phyloP scores from a whole-genome alignment of 495 filamentous ascomycete genomes.

The Aspergillus funiculosus region DNA sequence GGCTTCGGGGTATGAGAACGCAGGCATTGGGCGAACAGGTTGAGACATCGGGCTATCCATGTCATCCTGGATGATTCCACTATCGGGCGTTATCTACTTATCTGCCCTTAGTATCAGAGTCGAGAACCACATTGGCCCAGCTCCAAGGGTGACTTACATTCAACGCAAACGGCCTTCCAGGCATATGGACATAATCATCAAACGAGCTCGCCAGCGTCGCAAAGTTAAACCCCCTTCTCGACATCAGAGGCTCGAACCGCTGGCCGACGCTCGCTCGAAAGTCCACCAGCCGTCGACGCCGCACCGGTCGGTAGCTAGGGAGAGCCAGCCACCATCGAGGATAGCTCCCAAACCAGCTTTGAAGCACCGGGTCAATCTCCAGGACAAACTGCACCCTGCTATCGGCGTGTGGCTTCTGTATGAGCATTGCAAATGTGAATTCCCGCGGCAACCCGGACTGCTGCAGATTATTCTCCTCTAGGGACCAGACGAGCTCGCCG shows the following conservation, averaged over 20 bases:
- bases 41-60: neutral
- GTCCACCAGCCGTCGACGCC: conserved; percentile 24
- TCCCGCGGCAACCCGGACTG: conserved; percentile 49
- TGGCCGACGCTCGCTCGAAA: conserved; percentile 36
- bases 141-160: conserved; percentile 19
- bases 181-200: conserved; percentile 42
- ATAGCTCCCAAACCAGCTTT: conserved; percentile 30
- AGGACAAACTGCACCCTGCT: conserved; percentile 27
- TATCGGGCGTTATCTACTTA: no score
- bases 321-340: conserved; percentile 29
- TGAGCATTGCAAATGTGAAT: conserved; percentile 50
- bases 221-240: conserved; percentile 37
- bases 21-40: neutral
- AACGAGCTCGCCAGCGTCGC: conserved; percentile 32
- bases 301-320: conserved; percentile 26
- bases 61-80: neutral
- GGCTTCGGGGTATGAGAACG: neutral
- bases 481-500: conserved; percentile 46
- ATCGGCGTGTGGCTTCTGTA: conserved; percentile 36
- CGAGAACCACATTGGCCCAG: neutral
- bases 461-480: conserved; percentile 48
- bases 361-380: conserved; percentile 39
- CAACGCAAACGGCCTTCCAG: conserved; percentile 30
- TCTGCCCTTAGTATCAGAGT: no score
- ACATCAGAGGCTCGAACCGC: conserved; percentile 30